Conservation (phyloP, 768 basidiomycete species). For the Bullera alba region DNA sequence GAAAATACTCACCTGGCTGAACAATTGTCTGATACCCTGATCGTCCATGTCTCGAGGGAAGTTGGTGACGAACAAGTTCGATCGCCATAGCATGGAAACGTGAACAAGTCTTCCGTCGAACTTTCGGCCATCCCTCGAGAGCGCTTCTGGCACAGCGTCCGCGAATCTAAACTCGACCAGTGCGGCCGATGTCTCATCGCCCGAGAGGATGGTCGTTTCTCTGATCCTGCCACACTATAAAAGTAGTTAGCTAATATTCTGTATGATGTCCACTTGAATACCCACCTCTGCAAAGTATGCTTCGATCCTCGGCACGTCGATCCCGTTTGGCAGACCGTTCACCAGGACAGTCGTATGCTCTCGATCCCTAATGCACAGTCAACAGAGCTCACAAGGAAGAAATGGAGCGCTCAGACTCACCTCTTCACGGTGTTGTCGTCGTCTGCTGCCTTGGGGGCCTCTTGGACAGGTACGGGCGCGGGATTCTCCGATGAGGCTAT, state of each 20-base stretch:
- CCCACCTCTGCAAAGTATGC: conserved; percentile 78
- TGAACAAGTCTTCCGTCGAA: conserved; percentile 66
- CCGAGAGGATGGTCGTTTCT: conserved; percentile 66
- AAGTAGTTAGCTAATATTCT: neutral
- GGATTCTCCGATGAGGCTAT: neutral
- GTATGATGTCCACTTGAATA: conserved; percentile 6
- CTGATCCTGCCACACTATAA: conserved; percentile 78
- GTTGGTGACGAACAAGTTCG: conserved; percentile 91
- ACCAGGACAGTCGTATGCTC: conserved; percentile 92
- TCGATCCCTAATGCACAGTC: conserved; percentile 61
- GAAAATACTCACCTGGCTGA: conserved; percentile 70
- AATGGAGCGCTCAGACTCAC: neutral
- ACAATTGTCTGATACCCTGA: conserved; percentile 62
- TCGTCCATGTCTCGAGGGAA: conserved; percentile 84
- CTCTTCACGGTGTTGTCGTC: conserved; percentile 7
- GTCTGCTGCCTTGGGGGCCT: neutral
- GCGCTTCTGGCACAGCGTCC: conserved; percentile 72
- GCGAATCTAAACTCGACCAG: conserved; percentile 79
- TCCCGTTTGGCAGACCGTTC: conserved; percentile 57
- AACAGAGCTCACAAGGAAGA: neutral
- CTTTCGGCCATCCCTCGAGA: conserved; percentile 92
- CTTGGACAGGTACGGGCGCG: no score
- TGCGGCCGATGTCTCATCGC: conserved; percentile 59
- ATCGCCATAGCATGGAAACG: conserved; percentile 87
- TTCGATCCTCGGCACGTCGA: conserved; percentile 61